Percentiles rank a stretch among this genome's conserved stretches.
phyloP scores from a whole-genome alignment of 169 alveolate species.

The Plasmodium vivax region DNA sequence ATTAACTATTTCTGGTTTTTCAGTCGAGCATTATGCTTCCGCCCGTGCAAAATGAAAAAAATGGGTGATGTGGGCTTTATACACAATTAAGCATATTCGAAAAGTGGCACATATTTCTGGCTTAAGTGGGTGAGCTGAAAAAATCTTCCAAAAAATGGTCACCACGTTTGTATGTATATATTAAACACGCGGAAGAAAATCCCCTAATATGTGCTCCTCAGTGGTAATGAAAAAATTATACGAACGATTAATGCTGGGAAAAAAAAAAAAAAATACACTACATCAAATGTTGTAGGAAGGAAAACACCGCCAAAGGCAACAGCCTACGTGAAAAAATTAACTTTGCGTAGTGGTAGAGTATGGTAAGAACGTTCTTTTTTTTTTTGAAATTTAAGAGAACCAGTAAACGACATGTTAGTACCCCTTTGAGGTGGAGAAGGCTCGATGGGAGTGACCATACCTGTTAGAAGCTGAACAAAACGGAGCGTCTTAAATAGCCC shows the following conservation, averaged over 20 bases:
- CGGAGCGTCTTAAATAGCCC: neutral
- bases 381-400: neutral
- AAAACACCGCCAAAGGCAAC: neutral
- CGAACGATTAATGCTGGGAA: neutral
- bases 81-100: neutral
- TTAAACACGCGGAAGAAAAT: neutral
- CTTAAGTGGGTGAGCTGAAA: neutral
- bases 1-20: slow-evolving; percentile 4
- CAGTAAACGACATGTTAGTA: neutral
- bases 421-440: neutral
- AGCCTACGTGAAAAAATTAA: neutral
- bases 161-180: neutral
- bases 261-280: neutral
- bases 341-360: neutral
- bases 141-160: neutral
- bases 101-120: neutral
- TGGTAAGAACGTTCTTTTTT: neutral
- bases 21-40: neutral
- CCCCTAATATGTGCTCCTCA: neutral
- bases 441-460: neutral
- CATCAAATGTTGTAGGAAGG: neutral
- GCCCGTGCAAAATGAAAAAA: neutral
- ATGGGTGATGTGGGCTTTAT: neutral
- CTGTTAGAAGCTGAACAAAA: neutral
- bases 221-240: neutral